Base-by-base conservation (phyloP, 2,329 filamentous ascomycete species). In the Diplodia seriata region DNA sequence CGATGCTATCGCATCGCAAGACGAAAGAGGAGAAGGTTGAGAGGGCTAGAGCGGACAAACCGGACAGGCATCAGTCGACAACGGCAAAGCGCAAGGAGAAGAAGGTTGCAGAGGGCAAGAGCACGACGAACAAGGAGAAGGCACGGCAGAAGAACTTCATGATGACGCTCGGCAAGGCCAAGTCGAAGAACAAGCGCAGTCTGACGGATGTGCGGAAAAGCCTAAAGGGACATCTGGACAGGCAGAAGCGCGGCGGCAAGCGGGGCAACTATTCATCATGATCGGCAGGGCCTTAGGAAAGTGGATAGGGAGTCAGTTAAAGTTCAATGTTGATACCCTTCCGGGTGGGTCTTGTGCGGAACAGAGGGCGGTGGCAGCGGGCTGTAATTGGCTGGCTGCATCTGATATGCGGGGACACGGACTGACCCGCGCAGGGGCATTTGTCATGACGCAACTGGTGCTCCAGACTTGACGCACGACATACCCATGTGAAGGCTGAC, bases 61-160 rank as follows among this genome's bases (percentile, higher is more conserved):
- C 90, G 0, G 88, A 89, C 54, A 88, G 95, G 78, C 93, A 97
- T 83, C 93, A 94, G 83, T 91, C 89, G 70, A 95, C 92, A 66
- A 89, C 92, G 71, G 93, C 93, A 18, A 89, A 92, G 76, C 86
- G 91, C 74, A 92, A 93, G 85, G 89, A 92, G 78, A 92, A 94
- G 85, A 97, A 97, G 86, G 88, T 90, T 74, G 86, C 89, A 1
- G 88, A 93, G 81, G 95, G 95, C 75, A 98, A 98, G 89, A 97
- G 92, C 78, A 94, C 93, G 47, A 98, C 94, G 72, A 99, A 99
- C 82, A 92, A 91, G 83, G 95, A 99, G 84, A 99, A 99, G 87
- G 89, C 91, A 51, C 85, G 94, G 73, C 93, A 92, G 86, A 99
- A 99, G 91, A 99, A 99, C 80, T 97, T 99, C 81, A 78, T 99